Evolutionary conservation across 2,329 filamentous ascomycete species (phyloP).

Genomic region (Neopestalotiopsis rosae): DNA sequence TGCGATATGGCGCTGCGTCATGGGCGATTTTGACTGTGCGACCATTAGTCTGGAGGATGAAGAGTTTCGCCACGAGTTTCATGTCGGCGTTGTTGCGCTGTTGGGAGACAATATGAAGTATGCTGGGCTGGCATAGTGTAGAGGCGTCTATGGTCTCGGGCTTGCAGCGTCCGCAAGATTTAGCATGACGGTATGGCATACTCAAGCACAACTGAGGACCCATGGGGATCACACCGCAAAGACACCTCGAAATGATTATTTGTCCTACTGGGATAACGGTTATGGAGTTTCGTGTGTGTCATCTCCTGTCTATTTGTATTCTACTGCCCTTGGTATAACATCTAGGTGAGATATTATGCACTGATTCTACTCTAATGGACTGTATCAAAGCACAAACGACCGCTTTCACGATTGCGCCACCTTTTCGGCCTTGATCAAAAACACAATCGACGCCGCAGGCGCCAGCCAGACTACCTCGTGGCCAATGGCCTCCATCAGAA

Average conservation of each 20-base stretch:
- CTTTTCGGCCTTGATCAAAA: slow-evolving; percentile 54
- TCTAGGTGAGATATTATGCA: not conserved
- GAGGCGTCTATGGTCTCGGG: too few relatives aligned
- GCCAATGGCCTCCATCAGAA: slow-evolving; percentile 50
- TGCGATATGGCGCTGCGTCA: not conserved
- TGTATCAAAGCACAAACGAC: not conserved
- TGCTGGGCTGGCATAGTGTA: not conserved
- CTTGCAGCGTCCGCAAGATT: too few relatives aligned
- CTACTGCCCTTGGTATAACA: too few relatives aligned
- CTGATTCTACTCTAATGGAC: not conserved
- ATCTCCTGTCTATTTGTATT: too few relatives aligned
- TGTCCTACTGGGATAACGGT: too few relatives aligned
- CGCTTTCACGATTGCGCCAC: not conserved
- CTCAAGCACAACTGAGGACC: too few relatives aligned
- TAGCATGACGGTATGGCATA: too few relatives aligned
- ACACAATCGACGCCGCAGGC: slow-evolving; percentile 59
- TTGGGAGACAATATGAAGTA: not conserved
- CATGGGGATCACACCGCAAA: too few relatives aligned
- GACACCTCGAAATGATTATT: too few relatives aligned
- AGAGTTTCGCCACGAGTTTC: not conserved
- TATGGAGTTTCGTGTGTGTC: too few relatives aligned
- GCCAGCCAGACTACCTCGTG: slow-evolving; percentile 53
- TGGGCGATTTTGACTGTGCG: not conserved
- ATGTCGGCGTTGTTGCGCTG: not conserved
- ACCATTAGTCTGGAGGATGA: not conserved